These are phyloP conservation scores for Corchorus olitorius DNA, from an alignment of 345 rosid genomes.

Conservation along the genomic window DNA sequence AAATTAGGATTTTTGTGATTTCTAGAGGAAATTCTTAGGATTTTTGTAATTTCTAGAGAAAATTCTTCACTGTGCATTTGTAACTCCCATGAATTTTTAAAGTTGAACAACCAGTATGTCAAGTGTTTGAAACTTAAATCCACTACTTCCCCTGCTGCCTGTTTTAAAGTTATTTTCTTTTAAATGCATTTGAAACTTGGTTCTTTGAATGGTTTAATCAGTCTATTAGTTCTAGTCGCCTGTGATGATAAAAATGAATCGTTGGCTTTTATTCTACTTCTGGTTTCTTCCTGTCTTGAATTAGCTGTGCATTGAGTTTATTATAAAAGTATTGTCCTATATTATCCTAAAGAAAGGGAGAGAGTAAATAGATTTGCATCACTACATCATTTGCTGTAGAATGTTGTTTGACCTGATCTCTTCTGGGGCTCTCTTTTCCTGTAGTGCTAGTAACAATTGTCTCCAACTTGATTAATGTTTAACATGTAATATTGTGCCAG, in stretches of 20 bases:
- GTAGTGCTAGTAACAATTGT: conserved; percentile 1
- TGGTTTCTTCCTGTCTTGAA: neutral
- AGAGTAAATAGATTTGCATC: neutral
- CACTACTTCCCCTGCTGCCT: neutral
- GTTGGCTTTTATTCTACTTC: neutral
- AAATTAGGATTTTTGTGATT: neutral
- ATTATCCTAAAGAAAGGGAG: neutral
- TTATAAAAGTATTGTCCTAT: neutral
- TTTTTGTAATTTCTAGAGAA: neutral
- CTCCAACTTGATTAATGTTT: conserved; percentile 13
- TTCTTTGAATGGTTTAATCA: neutral
- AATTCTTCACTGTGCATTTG: neutral
- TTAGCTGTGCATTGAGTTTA: neutral
- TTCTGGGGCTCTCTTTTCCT: neutral
- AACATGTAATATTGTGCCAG: conserved; percentile 54
- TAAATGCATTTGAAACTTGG: neutral
- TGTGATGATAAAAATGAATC: neutral
- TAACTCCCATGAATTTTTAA: neutral
- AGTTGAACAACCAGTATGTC: neutral
- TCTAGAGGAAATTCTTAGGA: neutral
- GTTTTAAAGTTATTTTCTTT: neutral
- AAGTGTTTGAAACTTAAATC: neutral
- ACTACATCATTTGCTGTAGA: neutral
- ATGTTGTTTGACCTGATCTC: neutral
- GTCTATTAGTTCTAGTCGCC: neutral